A percentile compares a stretch with the other conserved stretches of the same genome.
Evolutionary conservation across 2,329 filamentous ascomycete genomes (phyloP).

Genomic region (Microcyclosporella mali): DNA sequence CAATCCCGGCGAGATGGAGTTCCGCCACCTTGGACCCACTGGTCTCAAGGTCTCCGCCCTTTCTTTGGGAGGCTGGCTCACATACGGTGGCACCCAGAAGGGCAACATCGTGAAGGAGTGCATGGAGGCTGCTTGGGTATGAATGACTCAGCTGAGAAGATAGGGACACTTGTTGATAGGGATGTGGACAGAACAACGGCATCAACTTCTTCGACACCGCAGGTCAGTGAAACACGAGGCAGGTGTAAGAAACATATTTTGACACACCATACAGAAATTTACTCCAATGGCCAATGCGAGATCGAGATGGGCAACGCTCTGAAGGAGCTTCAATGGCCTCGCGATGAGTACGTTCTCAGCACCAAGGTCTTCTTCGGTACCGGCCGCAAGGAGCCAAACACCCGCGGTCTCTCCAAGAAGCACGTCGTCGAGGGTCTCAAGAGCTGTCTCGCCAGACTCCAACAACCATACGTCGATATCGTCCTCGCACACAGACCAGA

Average conservation of each 20-base stretch:
- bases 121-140: slow-evolving; percentile 40
- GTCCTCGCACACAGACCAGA: slow-evolving; percentile 59
- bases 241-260: no score
- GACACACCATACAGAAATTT: slow-evolving; percentile 32
- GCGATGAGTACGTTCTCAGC: slow-evolving; percentile 40
- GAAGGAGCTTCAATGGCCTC: slow-evolving; percentile 44
- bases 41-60: slow-evolving; percentile 48
- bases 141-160: not conserved
- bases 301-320: slow-evolving; percentile 49
- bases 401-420: slow-evolving; percentile 45
- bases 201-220: slow-evolving; percentile 47
- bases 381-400: slow-evolving; percentile 53
- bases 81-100: slow-evolving; percentile 47
- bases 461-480: slow-evolving; percentile 61
- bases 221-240: slow-evolving; percentile 12
- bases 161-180: not conserved
- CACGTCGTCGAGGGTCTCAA: slow-evolving; percentile 54
- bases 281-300: slow-evolving; percentile 56
- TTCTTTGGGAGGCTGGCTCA: slow-evolving; percentile 43
- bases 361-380: slow-evolving; percentile 48
- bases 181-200: slow-evolving; percentile 32
- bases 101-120: slow-evolving; percentile 46
- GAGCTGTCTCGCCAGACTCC: slow-evolving; percentile 52
- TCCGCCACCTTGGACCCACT: slow-evolving; percentile 41
- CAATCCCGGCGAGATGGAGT: slow-evolving; percentile 45